Base-by-base conservation (phyloP, 805 yeast species). In the Clavispora phyllophila region DNA sequence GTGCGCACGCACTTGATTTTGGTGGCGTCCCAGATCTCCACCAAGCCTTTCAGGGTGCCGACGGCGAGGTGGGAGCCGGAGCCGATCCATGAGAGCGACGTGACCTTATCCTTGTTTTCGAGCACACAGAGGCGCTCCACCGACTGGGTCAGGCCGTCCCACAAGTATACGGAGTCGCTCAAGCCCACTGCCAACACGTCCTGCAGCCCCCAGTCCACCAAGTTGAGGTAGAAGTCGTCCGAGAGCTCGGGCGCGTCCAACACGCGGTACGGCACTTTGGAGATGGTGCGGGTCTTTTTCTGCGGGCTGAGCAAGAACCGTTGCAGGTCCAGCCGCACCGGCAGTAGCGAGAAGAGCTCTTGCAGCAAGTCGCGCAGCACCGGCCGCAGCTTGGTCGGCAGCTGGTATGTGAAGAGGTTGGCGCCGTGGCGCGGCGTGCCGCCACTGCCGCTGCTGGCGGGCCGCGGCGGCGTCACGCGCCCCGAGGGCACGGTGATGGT, bases 181-280 rank as follows among this genome's bases (percentile, higher is more conserved):
- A 93, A 69, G 0, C 96, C 98, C 6, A 93, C 98, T 2, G 91
- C 96, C 32, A 93, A 66, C 26, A 86, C 68, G 61, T 91, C 95
- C 44, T 83, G 87, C 20, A 87, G 78, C 0, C 97, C 96, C 99
- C 99, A 91, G 60, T 93, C 98, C 1, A 93, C 85, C 43, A 93
- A 71, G 55, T 93, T 93, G 39, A 89, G 73, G 60, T 91, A 91
- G 58, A 90, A 91, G 60, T 91, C 98, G 60, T 93, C 98, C 5
- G 88, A 88, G 18, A 93, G 69, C 37, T 88, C 96, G 0, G 98
- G 99, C 0, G 99, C 99, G 65, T 91, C 99, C 35, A 91, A 73
- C 5, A 91, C 97, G 43, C 96, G 74, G 57, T 84, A 89, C 0
- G 99, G 98, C 1, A 89, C 87, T 56, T 85, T 87, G 3, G 93